These are phyloP conservation scores for Mucor velutinosus DNA, from an alignment of 371 early-diverging fungal species.

Conservation along the genomic window DNA sequence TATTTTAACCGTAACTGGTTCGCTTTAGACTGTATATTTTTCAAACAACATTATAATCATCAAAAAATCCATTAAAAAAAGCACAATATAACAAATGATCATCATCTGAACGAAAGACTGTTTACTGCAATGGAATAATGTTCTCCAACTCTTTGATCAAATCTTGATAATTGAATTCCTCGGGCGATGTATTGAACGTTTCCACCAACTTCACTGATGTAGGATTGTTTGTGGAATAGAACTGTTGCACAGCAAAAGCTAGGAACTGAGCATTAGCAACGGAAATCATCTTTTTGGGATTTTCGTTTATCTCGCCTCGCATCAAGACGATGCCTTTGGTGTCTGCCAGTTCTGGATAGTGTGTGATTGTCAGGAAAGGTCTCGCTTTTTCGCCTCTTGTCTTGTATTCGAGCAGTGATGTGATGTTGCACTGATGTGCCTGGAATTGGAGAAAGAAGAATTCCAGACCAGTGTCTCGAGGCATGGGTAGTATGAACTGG, in stretches of 20 bases:
- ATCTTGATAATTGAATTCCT: conserved; percentile 72
- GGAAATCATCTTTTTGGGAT: conserved; percentile 52
- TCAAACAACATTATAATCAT: background rate
- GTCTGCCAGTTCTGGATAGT: conserved; percentile 81
- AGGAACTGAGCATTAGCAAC: conserved; percentile 77
- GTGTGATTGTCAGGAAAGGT: conserved; percentile 82
- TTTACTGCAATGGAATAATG: background rate
- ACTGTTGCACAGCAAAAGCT: conserved; percentile 80
- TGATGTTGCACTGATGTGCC: conserved; percentile 81
- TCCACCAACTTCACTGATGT: conserved; percentile 68
- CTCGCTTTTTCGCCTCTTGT: conserved; percentile 74
- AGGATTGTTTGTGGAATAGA: conserved; percentile 79
- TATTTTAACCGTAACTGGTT: conserved; percentile 76
- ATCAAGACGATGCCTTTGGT: conserved; percentile 85
- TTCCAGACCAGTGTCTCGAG: conserved; percentile 81
- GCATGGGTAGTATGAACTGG: conserved; percentile 86
- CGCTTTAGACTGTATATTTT: conserved; percentile 45
- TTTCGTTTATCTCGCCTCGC: conserved; percentile 75
- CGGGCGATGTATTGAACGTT: conserved; percentile 74
- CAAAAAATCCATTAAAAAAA: conserved; percentile 2
- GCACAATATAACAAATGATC: background rate
- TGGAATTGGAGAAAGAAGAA: conserved; percentile 85
- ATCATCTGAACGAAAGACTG: background rate
- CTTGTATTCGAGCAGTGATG: conserved; percentile 89
- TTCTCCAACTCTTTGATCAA: conserved; percentile 62